Evolutionary conservation across 2,329 filamentous ascomycete genomes (phyloP).

Genomic region (Ophiostoma australiae): DNA sequence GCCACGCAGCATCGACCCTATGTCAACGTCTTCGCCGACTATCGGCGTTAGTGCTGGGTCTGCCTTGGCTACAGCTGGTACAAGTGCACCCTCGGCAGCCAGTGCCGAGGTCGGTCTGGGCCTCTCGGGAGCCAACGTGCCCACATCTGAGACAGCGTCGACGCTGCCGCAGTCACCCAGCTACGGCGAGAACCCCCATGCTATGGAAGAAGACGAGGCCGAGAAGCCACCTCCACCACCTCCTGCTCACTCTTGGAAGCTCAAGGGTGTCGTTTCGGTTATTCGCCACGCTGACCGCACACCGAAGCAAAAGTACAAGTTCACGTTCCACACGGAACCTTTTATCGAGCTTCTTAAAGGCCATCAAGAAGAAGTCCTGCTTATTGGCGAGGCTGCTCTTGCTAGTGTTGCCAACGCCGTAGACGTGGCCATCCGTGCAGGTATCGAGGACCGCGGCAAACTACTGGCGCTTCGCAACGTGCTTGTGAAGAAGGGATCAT

Average conservation of each 20-base stretch:
- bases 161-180: slow-evolving; percentile 37
- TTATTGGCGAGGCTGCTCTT: slow-evolving; percentile 86
- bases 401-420: slow-evolving; percentile 87
- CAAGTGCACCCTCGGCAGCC: background rate
- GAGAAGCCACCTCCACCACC: slow-evolving; percentile 60
- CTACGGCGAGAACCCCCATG: slow-evolving; percentile 32
- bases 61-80: background rate
- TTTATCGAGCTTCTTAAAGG: slow-evolving; percentile 94
- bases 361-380: slow-evolving; percentile 90
- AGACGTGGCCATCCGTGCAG: slow-evolving; percentile 69
- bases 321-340: slow-evolving; percentile 93
- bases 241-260: slow-evolving; percentile 92
- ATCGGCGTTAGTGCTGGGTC: background rate
- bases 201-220: slow-evolving; percentile 31
- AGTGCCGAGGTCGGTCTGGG: slow-evolving; percentile 5
- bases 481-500: slow-evolving; percentile 83
- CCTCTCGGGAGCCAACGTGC: background rate
- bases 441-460: slow-evolving; percentile 79
- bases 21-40: background rate
- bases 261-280: slow-evolving; percentile 96
- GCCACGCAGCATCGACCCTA: background rate
- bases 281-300: slow-evolving; percentile 95
- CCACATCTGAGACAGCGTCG: background rate
- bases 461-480: slow-evolving; percentile 81
- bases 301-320: slow-evolving; percentile 99